Evolutionary conservation across 2,329 filamentous ascomycete genomes (phyloP), one percentile per base, ranked within the genome.

Genomic region (Colletotrichum neosansevieriae): DNA sequence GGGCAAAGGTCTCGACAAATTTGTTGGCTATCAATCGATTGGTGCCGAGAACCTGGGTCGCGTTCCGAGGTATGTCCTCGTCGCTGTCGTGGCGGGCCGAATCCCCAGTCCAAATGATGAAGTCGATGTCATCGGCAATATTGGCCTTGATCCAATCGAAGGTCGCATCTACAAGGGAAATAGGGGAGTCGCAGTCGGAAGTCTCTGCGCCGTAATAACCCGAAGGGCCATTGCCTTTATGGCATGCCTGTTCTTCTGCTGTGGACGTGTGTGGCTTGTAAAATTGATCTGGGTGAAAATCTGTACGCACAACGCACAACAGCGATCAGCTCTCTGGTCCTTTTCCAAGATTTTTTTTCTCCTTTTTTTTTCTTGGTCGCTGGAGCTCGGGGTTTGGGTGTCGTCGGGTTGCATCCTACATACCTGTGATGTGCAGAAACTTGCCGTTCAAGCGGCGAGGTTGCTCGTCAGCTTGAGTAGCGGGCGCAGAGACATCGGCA

Each of bases 91-190:
- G 94, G 71, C 94, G 88, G 19, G 92, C 93, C 36, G 92, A 95
- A 79, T 98, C 94, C 72, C 94, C 94, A 1, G 94, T 97, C 94
- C 94, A 97, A 56, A 97, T 83, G 57, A 97, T 90, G 77, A 98
- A 98, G 78, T 98, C 94, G 71, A 98, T 86, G 3, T 90, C 81
- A 76, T 94, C 91, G 76, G 88, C 91, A 66, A 97, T 76, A 74
- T 97, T 91, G 49, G 89, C 86, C 50, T 89, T 84, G 58, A 99
- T 91, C 95, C 95, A 99, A 75, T 90, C 86, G 76, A 98, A 93
- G 0, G 95, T 98, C 74, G 93, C 92, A 78, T 98, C 92, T 70
- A 97, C 84, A 17, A 99, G 88, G 0, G 91, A 83, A 67, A 90
- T 80, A 0, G 96, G 95, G 2, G 93, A 88, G 81, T 99, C 96